Percentiles rank a stretch among this genome's conserved stretches.
Conservation (phyloP, 257 asterid genomes). For the Solanum sejunctum region DNA sequence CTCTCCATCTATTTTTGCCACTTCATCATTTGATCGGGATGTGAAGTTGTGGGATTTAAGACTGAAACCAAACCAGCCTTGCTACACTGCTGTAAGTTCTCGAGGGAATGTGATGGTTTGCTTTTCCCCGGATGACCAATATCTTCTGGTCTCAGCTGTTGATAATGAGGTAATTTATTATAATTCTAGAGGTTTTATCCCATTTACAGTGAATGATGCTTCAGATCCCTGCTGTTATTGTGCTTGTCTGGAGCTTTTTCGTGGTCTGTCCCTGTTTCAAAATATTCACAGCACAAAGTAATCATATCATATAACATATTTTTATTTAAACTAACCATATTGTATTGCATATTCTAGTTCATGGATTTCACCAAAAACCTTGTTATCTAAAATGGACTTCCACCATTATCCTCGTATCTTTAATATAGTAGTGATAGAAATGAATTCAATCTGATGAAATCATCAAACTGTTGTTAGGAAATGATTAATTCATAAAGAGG, state of each 20-base stretch:
- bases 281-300: neutral
- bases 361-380: neutral
- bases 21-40: slow-evolving; percentile 83
- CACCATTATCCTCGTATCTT: neutral
- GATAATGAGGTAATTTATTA: slow-evolving; percentile 69
- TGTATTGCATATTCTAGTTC: neutral
- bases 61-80: slow-evolving; percentile 62
- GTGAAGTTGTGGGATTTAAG: slow-evolving; percentile 94
- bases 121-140: slow-evolving; percentile 88
- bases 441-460: neutral
- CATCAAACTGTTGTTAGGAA: neutral
- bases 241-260: neutral
- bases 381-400: neutral
- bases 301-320: neutral
- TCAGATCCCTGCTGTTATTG: neutral
- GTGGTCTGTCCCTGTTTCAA: neutral
- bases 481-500: neutral
- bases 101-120: slow-evolving; percentile 94
- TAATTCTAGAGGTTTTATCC: neutral
- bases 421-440: neutral
- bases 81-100: slow-evolving; percentile 74
- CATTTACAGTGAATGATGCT: neutral
- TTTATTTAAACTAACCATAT: neutral
- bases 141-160: slow-evolving; percentile 91
- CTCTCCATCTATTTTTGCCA: slow-evolving; percentile 78